Percentiles rank a stretch among this genome's conserved stretches.
Conservation (phyloP, 257 asterid species). For the Jacaranda mimosifolia region DNA sequence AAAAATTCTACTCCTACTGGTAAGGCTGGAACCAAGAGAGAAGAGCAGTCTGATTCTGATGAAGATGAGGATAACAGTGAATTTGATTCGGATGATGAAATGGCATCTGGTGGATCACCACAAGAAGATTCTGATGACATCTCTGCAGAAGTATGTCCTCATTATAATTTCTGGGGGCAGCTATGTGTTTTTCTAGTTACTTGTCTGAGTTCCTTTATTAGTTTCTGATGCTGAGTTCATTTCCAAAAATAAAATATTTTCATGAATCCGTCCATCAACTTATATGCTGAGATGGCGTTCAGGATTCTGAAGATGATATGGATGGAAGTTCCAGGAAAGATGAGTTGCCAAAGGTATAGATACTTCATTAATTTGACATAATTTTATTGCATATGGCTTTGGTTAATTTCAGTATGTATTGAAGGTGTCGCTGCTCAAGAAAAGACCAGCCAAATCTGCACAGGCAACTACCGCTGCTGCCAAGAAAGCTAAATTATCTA, state of each 20-base stretch:
- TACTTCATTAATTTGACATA: not conserved
- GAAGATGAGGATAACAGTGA: slow-evolving; percentile 47
- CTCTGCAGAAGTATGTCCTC: slow-evolving; percentile 39
- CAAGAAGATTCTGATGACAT: slow-evolving; percentile 27
- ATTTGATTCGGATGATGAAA: slow-evolving; percentile 45
- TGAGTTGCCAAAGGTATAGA: slow-evolving; percentile 49
- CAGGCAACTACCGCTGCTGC: slow-evolving; percentile 37
- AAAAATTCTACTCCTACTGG: slow-evolving; percentile 12
- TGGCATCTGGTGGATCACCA: slow-evolving; percentile 7
- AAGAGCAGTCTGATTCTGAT: slow-evolving; percentile 36
- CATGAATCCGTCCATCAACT: too few relatives aligned
- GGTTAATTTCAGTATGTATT: not conserved
- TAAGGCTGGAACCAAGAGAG: slow-evolving; percentile 34
- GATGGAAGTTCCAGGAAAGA: slow-evolving; percentile 46
- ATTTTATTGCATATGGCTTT: not conserved
- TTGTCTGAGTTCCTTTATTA: not conserved
- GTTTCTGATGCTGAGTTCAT: too few relatives aligned
- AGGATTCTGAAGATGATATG: slow-evolving; percentile 44
- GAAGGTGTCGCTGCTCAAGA: slow-evolving; percentile 45
- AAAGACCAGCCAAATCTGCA: slow-evolving; percentile 54
- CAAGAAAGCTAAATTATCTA: slow-evolving; percentile 61
- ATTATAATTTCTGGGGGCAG: not conserved
- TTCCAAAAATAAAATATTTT: too few relatives aligned
- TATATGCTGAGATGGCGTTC: not conserved
- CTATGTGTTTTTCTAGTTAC: not conserved